Base-by-base conservation (phyloP, 2,329 filamentous ascomycete species). In the Beauveria varroae region DNA sequence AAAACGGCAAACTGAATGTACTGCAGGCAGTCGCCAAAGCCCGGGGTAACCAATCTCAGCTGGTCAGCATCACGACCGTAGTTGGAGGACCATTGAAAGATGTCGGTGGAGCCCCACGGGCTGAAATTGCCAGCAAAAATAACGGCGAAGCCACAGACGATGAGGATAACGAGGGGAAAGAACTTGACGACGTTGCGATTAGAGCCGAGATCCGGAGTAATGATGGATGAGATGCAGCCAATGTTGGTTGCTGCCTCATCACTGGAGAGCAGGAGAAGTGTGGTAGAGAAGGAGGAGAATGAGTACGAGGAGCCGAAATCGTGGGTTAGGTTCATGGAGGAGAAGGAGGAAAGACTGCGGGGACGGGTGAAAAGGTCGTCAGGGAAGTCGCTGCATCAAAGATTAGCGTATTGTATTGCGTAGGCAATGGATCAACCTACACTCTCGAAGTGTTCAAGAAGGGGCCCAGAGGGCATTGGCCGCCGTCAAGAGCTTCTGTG, bases 31-130 rank as follows among this genome's bases (percentile, higher is more conserved):
- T 99, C 95, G 7, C 91, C 92, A 71, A 99, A 98, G 1, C 95
- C 95, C 5, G 95, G 95, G 0, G 95, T 99, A 40, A 99, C 91
- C 53, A 99, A 80, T 60, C 95, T 87, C 59, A 99, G 80, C 66
- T 97, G 79, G 75, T 99, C 95, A 64, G 91, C 90, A 68, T 99
- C 95, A 67, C 93, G 86, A 41, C 95, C 95, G 72, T 96, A 98
- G 72, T 99, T 99, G 70, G 91, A 96, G n/a, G 91, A 92, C 92
- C 93, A 99, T 66, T 90, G 87, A 72, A 98, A 98, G 22, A 93
- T 81, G 71, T 99, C 90, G 8, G 86, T 86, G 1, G 91, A 90
- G 22, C 95, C 95, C 93, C 95, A 99, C 0, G 95, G 95, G 70
- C 93, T 97, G 71, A 86, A 93, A 43, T 96, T 90, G 55, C 86